A percentile compares a stretch with the other conserved stretches of the same genome.
These are phyloP conservation scores for Gossypium ekmanianum DNA, from an alignment of 345 rosid genomes.

Conservation along the genomic window DNA sequence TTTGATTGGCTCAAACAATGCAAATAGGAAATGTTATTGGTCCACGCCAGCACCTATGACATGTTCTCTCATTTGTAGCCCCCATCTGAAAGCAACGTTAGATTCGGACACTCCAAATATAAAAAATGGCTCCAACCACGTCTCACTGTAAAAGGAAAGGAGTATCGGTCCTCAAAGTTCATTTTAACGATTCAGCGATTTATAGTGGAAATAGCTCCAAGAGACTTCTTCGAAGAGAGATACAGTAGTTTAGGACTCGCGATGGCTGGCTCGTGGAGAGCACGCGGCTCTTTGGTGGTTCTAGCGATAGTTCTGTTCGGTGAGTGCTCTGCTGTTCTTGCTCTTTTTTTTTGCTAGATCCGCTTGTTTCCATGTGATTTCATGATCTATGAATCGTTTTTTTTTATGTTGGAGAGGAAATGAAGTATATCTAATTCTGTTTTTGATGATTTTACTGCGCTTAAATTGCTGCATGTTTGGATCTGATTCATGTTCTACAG, in stretches of 20 bases:
- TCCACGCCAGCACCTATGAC: slow-evolving; percentile 59
- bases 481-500: slow-evolving; percentile 13
- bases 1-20: slow-evolving; percentile 34
- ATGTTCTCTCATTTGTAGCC: slow-evolving; percentile 3
- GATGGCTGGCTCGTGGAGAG: slow-evolving; percentile 61
- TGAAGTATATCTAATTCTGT: not conserved
- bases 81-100: not conserved
- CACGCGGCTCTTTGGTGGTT: slow-evolving; percentile 44
- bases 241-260: not conserved
- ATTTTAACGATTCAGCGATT: no score
- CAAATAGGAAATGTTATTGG: slow-evolving; percentile 20
- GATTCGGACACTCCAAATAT: slow-evolving; percentile 4
- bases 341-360: slow-evolving; percentile 7
- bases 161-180: no score
- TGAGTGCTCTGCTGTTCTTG: slow-evolving; percentile 24
- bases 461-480: not conserved
- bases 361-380: not conserved
- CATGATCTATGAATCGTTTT: not conserved
- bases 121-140: not conserved
- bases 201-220: not conserved
- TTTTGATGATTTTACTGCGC: not conserved
- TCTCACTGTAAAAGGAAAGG: not conserved
- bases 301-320: slow-evolving; percentile 51
- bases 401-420: not conserved
- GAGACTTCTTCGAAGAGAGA: not conserved